Evolutionary conservation across 225 moss, liverwort and hornwort species (phyloP), one percentile per base, ranked within the genome.

Genomic region (Climacium dendroides): DNA sequence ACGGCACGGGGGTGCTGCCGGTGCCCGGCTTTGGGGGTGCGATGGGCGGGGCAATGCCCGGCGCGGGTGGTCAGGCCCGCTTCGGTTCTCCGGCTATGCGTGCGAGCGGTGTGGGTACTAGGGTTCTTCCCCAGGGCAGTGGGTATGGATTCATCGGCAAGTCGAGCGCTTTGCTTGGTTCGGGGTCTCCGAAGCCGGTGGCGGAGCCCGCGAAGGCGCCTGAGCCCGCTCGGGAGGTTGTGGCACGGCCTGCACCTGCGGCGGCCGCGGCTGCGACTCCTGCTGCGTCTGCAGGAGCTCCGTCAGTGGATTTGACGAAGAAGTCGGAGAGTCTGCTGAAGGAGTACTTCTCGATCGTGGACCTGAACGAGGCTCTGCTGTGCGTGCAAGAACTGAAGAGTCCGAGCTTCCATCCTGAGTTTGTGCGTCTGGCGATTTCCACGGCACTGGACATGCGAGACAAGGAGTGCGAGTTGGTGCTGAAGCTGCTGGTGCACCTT

Each of bases 321-420:
- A 96, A 96, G 85, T 91, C 96, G 55, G 95, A 96, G 86, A 96
- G 95, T 35, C 91, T 98, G 74, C 86, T 98, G 87, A 94, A 91
- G 79, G 97, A 98, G 90, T 98, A 95, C 83, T 98, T 96, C 52
- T 94, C 92, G 19, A 90, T 98, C 81, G 60, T 94, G 88, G 96
- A 98, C 85, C 90, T 94, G 66, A 89, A 96, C 28, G 97, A 98
- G 86, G 97, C 96, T 32, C 45, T 87, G 82, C 87, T 94, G n/a
- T 98, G 97, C 90, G 95, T 98, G 55, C 94, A 98, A 67, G 97
- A 98, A 81, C 90, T 98, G 60, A 93, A 96, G 78, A 94, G 92
- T 60, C 85, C 94, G 4, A 87, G 92, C 34, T 91, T 95, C 74
- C 95, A 94, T 85, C 91, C 95, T 5, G 94, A 95, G 94, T 96